These are phyloP conservation scores for Lactarius quietus DNA, from an alignment of 768 basidiomycete genomes.

Conservation along the genomic window DNA sequence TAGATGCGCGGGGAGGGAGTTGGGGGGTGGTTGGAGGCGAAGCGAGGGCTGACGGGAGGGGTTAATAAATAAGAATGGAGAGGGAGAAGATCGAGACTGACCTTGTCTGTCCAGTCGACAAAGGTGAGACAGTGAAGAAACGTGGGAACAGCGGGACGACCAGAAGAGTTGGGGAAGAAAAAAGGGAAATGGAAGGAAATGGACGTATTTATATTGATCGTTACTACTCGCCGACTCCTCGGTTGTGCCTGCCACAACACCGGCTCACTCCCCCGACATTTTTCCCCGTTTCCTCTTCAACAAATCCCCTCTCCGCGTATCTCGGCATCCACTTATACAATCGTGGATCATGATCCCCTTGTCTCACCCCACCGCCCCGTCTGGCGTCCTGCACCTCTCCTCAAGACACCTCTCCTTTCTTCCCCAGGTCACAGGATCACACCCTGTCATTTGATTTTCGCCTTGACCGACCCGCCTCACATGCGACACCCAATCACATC, in stretches of 20 bases:
- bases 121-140: slow-evolving; percentile 14
- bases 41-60: not conserved
- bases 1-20: too few relatives aligned
- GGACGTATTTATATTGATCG: slow-evolving; percentile 19
- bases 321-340: slow-evolving; percentile 18
- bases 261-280: slow-evolving; percentile 11
- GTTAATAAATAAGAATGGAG: slow-evolving; percentile 15
- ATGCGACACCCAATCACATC: slow-evolving; percentile 24
- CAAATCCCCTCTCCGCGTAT: slow-evolving; percentile 20
- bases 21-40: not conserved
- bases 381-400: not conserved
- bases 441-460: slow-evolving; percentile 22
- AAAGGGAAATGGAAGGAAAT: slow-evolving; percentile 24
- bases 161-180: slow-evolving; percentile 21
- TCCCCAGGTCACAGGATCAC: slow-evolving; percentile 17
- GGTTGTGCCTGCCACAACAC: slow-evolving; percentile 21
- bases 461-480: slow-evolving; percentile 9
- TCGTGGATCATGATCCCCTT: slow-evolving; percentile 13
- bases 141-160: slow-evolving; percentile 14
- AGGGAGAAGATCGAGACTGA: slow-evolving; percentile 14
- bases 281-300: slow-evolving; percentile 14
- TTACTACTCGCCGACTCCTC: slow-evolving; percentile 10
- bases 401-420: not conserved
- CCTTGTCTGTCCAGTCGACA: slow-evolving; percentile 18
- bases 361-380: not conserved